phyloP scores from a whole-genome alignment of 2,329 filamentous ascomycete species.

The Alternaria solani region DNA sequence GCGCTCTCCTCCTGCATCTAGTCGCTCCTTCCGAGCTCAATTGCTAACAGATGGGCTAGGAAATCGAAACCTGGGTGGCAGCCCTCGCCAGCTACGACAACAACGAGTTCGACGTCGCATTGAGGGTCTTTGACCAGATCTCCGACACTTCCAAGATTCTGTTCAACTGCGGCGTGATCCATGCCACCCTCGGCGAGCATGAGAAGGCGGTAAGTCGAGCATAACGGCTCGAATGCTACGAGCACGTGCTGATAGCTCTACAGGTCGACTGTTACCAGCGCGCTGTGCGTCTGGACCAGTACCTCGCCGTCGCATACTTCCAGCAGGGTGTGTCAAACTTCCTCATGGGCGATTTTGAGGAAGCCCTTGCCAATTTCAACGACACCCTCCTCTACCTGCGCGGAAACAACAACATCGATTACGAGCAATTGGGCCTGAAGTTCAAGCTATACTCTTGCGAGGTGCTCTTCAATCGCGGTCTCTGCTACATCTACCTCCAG shows the following conservation, averaged over 20 bases:
- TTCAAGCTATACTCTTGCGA: slow-evolving; percentile 99
- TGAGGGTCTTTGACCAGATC: slow-evolving; percentile 84
- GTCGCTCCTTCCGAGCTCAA: slow-evolving; percentile 24
- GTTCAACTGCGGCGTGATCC: slow-evolving; percentile 98
- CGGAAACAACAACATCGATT: slow-evolving; percentile 97
- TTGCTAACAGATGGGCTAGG: slow-evolving; percentile 62
- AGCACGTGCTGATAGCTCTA: slow-evolving; percentile 28
- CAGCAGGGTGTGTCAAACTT: slow-evolving; percentile 99
- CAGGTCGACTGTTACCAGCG: slow-evolving; percentile 95
- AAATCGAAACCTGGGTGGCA: slow-evolving; percentile 98
- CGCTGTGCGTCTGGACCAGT: slow-evolving; percentile 88
- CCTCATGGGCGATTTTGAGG: slow-evolving; percentile 94
- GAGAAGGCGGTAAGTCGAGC: slow-evolving; percentile 79
- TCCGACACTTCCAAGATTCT: slow-evolving; percentile 96
- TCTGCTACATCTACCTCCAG: slow-evolving; percentile 97
- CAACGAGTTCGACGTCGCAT: slow-evolving; percentile 92
- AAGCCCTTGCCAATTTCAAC: slow-evolving; percentile 98
- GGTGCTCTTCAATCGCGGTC: slow-evolving; percentile 93
- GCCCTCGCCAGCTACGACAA: slow-evolving; percentile 93
- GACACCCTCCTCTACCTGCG: slow-evolving; percentile 93
- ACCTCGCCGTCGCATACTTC: slow-evolving; percentile 97
- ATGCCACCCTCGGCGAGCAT: slow-evolving; percentile 95
- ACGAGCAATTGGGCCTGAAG: slow-evolving; percentile 91
- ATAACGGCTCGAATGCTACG: background rate
- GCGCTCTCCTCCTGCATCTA: slow-evolving; percentile 20